Percentiles rank a stretch among this genome's conserved stretches.
These are phyloP conservation scores for Suillus cothurnatus DNA, from an alignment of 768 basidiomycete genomes.

Conservation along the genomic window DNA sequence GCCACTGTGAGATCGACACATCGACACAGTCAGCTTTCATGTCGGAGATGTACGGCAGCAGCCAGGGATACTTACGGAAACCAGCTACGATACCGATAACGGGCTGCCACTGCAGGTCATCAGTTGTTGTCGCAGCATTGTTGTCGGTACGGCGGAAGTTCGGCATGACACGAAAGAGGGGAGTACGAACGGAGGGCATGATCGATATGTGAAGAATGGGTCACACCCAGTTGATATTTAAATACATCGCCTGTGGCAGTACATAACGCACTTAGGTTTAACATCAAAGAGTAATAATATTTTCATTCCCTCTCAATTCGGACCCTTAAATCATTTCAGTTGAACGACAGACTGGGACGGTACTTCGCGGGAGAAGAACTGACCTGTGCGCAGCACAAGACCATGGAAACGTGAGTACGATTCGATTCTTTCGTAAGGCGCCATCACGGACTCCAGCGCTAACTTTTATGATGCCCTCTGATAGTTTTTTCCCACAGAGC, in stretches of 20 bases:
- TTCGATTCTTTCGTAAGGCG: not conserved
- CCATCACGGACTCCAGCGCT: not conserved
- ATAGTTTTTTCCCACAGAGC: slow-evolving; percentile 32
- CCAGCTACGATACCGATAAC: not conserved
- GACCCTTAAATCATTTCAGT: too few relatives aligned
- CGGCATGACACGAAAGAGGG: not conserved
- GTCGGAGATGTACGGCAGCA: not conserved
- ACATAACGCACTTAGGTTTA: too few relatives aligned
- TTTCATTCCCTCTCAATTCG: too few relatives aligned
- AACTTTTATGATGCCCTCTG: slow-evolving; percentile 14
- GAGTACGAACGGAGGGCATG: not conserved
- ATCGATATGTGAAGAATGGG: too few relatives aligned
- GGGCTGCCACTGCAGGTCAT: not conserved
- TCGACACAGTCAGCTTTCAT: not conserved
- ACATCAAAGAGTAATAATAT: too few relatives aligned
- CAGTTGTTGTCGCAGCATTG: not conserved
- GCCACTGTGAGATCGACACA: not conserved
- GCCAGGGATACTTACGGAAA: not conserved
- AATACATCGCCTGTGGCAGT: too few relatives aligned
- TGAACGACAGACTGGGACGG: too few relatives aligned
- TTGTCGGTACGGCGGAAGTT: not conserved
- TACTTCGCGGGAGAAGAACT: not conserved
- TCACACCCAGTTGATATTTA: not conserved
- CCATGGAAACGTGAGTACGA: not conserved
- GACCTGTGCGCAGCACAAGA: not conserved